Evolutionary conservation across 805 yeast species (phyloP).

Genomic region (Pachysolen tannophilus): DNA sequence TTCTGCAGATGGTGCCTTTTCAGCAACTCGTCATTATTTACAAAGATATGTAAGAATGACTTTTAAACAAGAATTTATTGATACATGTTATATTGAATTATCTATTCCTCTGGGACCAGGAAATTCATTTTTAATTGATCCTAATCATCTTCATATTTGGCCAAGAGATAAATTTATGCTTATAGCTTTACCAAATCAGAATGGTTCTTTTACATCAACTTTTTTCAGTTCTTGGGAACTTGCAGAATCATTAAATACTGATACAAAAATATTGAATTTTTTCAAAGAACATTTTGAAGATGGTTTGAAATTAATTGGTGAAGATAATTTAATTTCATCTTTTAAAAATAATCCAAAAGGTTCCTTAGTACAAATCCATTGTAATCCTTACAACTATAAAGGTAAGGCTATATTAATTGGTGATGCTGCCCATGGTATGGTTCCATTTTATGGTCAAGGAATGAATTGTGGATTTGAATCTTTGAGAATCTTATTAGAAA

Average conservation of each 20-base stretch:
- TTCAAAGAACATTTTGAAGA: slow-evolving; percentile 63
- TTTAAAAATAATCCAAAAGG: slow-evolving; percentile 63
- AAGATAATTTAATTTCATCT: slow-evolving; percentile 38
- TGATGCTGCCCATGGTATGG: slow-evolving; percentile 96
- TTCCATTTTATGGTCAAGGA: slow-evolving; percentile 97
- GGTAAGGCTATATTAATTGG: slow-evolving; percentile 69
- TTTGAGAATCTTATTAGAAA: slow-evolving; percentile 55
- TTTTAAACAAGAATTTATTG: slow-evolving; percentile 68
- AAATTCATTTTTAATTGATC: slow-evolving; percentile 43
- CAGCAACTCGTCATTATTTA: slow-evolving; percentile 61
- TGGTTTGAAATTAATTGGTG: slow-evolving; percentile 63
- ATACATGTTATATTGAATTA: slow-evolving; percentile 76
- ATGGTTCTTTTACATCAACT: slow-evolving; percentile 85
- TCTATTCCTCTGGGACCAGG: slow-evolving; percentile 53
- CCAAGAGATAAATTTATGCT: slow-evolving; percentile 83
- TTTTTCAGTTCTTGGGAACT: slow-evolving; percentile 76
- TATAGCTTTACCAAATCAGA: slow-evolving; percentile 79
- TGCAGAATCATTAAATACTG: slow-evolving; percentile 42
- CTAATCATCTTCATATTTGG: slow-evolving; percentile 88
- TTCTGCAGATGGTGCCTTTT: slow-evolving; percentile 85
- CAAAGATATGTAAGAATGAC: slow-evolving; percentile 64
- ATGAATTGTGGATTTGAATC: slow-evolving; percentile 97
- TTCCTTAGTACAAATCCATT: slow-evolving; percentile 64
- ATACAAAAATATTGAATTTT: slow-evolving; percentile 35
- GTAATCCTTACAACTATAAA: slow-evolving; percentile 58